phyloP scores from a whole-genome alignment of 2,329 filamentous ascomycete species.

The Mycosphaerella arachidis region DNA sequence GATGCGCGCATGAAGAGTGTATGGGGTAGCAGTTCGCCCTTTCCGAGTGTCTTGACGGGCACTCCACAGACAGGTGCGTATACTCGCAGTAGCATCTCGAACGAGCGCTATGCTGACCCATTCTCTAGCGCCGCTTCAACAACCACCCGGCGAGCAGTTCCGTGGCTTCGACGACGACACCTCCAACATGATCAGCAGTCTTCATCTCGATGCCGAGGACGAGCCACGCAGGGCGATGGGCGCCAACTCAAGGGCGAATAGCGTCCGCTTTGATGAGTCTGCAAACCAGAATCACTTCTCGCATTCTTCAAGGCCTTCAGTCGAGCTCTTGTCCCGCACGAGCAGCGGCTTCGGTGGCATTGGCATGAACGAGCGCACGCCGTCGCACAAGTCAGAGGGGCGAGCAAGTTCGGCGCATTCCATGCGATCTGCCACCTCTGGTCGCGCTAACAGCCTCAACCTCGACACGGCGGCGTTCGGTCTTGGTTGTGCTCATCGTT shows the following conservation, averaged over 20 bases:
- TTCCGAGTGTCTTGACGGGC: slow-evolving; percentile 76
- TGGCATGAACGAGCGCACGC: slow-evolving; percentile 80
- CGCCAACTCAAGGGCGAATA: slow-evolving; percentile 87
- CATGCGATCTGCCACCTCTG: slow-evolving; percentile 69
- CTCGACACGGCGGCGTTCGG: slow-evolving; percentile 69
- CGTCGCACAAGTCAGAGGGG: slow-evolving; percentile 94
- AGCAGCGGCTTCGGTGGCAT: slow-evolving; percentile 64
- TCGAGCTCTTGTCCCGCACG: slow-evolving; percentile 76
- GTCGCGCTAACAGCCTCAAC: slow-evolving; percentile 81
- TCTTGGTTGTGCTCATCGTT: slow-evolving; percentile 61
- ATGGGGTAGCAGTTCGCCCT: slow-evolving; percentile 80
- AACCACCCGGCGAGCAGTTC: slow-evolving; percentile 78
- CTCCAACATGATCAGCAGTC: slow-evolving; percentile 70
- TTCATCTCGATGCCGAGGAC: slow-evolving; percentile 83
- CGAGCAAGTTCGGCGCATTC: slow-evolving; percentile 86
- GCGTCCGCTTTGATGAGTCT: slow-evolving; percentile 95
- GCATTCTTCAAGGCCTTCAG: slow-evolving; percentile 74
- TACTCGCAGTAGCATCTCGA: neutral
- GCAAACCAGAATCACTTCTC: slow-evolving; percentile 87
- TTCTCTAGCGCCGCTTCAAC: slow-evolving; percentile 66
- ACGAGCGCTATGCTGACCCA: slow-evolving; percentile 5
- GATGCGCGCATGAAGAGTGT: slow-evolving; percentile 71
- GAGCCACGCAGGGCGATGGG: slow-evolving; percentile 68
- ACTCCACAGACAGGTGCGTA: slow-evolving; percentile 79
- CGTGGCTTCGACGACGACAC: slow-evolving; percentile 86